A percentile compares a stretch with the other conserved stretches of the same genome.
Evolutionary conservation across 768 basidiomycete genomes (phyloP).

Genomic region (Mycena metata): DNA sequence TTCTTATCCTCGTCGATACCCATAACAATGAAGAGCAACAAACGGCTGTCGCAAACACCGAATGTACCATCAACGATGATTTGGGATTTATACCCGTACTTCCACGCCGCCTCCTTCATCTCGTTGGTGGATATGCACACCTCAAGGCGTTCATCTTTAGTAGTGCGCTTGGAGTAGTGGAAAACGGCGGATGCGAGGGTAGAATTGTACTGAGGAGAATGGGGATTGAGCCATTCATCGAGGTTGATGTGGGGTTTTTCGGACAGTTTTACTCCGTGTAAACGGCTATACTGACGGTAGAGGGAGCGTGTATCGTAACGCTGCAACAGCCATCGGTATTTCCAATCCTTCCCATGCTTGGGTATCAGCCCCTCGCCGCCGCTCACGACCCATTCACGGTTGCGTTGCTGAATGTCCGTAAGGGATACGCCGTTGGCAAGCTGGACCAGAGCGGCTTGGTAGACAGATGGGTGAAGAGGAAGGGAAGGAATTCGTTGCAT

Average conservation of each 20-base stretch:
- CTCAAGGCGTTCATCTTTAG: slow-evolving; percentile 40
- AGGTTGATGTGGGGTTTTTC: slow-evolving; percentile 39
- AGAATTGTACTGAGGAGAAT: slow-evolving; percentile 37
- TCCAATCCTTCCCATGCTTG: not conserved
- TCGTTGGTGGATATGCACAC: slow-evolving; percentile 45
- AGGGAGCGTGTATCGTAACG: slow-evolving; percentile 37
- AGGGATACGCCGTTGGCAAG: slow-evolving; percentile 6
- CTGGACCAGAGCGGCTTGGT: not conserved
- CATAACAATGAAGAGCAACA: slow-evolving; percentile 51
- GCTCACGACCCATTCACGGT: not conserved
- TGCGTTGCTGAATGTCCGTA: slow-evolving; percentile 1
- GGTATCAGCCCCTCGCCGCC: slow-evolving; percentile 2
- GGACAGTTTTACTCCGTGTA: slow-evolving; percentile 31
- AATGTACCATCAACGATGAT: slow-evolving; percentile 43
- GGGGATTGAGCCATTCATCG: slow-evolving; percentile 44
- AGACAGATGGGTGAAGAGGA: slow-evolving; percentile 1
- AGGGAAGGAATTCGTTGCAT: not conserved
- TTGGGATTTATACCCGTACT: slow-evolving; percentile 39
- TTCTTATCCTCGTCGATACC: slow-evolving; percentile 43
- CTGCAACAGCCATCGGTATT: slow-evolving; percentile 23
- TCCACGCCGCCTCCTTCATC: slow-evolving; percentile 41
- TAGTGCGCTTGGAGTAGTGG: slow-evolving; percentile 40
- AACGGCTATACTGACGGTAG: slow-evolving; percentile 38
- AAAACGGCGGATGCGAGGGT: slow-evolving; percentile 42
- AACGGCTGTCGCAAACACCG: slow-evolving; percentile 34